phyloP scores from a whole-genome alignment of 208 protist species.

The Polymyxa betae region DNA sequence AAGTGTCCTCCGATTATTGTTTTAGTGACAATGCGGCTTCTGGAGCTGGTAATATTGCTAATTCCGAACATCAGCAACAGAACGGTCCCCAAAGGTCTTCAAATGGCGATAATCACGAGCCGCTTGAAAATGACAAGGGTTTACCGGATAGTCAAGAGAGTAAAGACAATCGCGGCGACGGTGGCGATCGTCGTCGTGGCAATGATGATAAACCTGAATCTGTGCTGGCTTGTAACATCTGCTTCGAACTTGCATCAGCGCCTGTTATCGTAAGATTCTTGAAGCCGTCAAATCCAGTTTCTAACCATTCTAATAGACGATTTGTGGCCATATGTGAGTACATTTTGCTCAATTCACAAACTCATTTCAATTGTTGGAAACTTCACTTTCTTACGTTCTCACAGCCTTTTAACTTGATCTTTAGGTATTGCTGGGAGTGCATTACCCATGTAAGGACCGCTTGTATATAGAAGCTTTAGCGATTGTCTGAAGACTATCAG shows the following conservation, averaged over 20 bases:
- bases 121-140: too few species aligned
- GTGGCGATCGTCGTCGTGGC: too few species aligned
- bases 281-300: not conserved
- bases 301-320: not conserved
- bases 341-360: not conserved
- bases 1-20: too few species aligned
- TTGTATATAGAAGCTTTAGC: not conserved
- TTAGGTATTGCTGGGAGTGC: conserved; percentile 32
- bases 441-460: not conserved
- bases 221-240: conserved; percentile 1
- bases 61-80: too few species aligned
- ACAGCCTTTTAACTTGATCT: not conserved
- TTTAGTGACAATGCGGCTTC: too few species aligned
- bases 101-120: too few species aligned
- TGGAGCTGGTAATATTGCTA: too few species aligned
- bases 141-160: too few species aligned
- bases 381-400: not conserved
- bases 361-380: not conserved
- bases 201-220: too few species aligned
- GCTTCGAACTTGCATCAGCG: not conserved
- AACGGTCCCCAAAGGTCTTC: too few species aligned
- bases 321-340: conserved; percentile 31
- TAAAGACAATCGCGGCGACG: too few species aligned
- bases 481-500: not conserved
- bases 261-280: conserved; percentile 12